These are phyloP conservation scores for Nephelium lappaceum DNA, from an alignment of 345 rosid genomes.

Conservation along the genomic window DNA sequence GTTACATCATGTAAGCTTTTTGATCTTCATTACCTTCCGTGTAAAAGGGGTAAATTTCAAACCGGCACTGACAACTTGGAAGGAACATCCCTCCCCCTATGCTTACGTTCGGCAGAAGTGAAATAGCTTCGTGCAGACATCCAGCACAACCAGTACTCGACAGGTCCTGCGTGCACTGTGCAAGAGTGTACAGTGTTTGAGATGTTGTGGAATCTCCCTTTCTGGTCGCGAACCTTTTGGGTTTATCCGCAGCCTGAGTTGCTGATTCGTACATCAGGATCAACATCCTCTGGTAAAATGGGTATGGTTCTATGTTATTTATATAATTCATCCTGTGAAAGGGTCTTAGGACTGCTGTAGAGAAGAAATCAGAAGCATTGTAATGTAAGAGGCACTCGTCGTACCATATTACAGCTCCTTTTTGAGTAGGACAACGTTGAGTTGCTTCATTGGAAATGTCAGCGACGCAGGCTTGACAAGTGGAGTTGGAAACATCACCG, in stretches of 20 bases:
- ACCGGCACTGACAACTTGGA: conserved; percentile 46
- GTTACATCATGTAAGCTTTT: too few species aligned
- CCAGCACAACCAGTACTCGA: conserved; percentile 13
- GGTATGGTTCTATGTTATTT: not conserved
- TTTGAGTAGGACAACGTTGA: conserved; percentile 32
- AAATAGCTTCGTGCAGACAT: conserved; percentile 20
- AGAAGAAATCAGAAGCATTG: not conserved
- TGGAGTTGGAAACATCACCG: conserved; percentile 24
- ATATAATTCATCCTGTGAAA: fast-evolving
- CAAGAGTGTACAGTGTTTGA: conserved; percentile 17
- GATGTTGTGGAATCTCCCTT: not conserved
- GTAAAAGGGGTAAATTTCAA: conserved; percentile 25
- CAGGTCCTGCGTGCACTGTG: conserved; percentile 43
- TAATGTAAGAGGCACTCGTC: conserved; percentile 44
- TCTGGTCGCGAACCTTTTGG: conserved; percentile 16
- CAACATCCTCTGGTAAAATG: not conserved
- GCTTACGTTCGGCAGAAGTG: not conserved
- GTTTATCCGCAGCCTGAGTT: not conserved
- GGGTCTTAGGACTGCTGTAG: not conserved
- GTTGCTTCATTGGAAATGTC: conserved; percentile 21
- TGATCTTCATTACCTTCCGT: not conserved
- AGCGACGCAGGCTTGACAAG: conserved; percentile 38
- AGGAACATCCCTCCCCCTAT: conserved; percentile 26
- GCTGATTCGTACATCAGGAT: conserved; percentile 11
- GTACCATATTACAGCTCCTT: conserved; percentile 38